phyloP scores from a whole-genome alignment of 2,329 filamentous ascomycete genomes.

The Cercospora sp. region DNA sequence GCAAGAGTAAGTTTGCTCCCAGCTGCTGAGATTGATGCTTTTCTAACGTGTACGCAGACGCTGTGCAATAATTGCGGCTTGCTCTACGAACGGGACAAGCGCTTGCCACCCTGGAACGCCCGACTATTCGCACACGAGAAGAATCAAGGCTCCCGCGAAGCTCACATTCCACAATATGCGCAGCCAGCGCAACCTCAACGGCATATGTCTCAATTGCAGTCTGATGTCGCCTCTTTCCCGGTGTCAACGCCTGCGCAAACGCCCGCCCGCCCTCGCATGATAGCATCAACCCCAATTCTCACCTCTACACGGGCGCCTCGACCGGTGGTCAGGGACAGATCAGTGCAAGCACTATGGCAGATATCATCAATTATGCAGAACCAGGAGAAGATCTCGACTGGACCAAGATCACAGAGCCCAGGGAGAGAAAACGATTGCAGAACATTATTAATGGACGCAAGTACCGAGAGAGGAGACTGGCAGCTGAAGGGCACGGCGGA shows the following conservation, averaged over 20 bases:
- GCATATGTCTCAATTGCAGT: slow-evolving; percentile 34
- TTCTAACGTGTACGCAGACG: slow-evolving; percentile 54
- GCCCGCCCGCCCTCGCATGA: slow-evolving; percentile 17
- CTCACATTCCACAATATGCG: slow-evolving; percentile 25
- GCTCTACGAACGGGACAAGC: slow-evolving; percentile 82
- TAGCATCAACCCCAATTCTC: slow-evolving; percentile 34
- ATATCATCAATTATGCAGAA: slow-evolving; percentile 42
- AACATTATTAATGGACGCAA: slow-evolving; percentile 46
- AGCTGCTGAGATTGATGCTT: slow-evolving; percentile 38
- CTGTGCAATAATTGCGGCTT: slow-evolving; percentile 93
- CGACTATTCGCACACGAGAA: slow-evolving; percentile 61
- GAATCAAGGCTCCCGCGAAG: slow-evolving; percentile 40
- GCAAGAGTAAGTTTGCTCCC: slow-evolving; percentile 52
- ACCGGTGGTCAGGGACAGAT: slow-evolving; percentile 40
- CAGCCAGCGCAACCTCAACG: slow-evolving; percentile 26
- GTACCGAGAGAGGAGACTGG: slow-evolving; percentile 41
- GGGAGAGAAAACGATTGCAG: slow-evolving; percentile 42
- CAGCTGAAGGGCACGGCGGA: slow-evolving; percentile 39
- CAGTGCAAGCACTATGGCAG: slow-evolving; percentile 37
- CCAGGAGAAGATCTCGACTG: slow-evolving; percentile 45
- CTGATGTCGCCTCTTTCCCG: slow-evolving; percentile 36
- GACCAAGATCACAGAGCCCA: slow-evolving; percentile 42
- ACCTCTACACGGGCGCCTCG: slow-evolving; percentile 40
- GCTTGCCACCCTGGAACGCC: slow-evolving; percentile 74
- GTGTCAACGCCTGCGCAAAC: slow-evolving; percentile 25